Percentiles rank a stretch among this genome's conserved stretches.
phyloP scores from a whole-genome alignment of 257 asterid genomes.

The Ilex asprella region DNA sequence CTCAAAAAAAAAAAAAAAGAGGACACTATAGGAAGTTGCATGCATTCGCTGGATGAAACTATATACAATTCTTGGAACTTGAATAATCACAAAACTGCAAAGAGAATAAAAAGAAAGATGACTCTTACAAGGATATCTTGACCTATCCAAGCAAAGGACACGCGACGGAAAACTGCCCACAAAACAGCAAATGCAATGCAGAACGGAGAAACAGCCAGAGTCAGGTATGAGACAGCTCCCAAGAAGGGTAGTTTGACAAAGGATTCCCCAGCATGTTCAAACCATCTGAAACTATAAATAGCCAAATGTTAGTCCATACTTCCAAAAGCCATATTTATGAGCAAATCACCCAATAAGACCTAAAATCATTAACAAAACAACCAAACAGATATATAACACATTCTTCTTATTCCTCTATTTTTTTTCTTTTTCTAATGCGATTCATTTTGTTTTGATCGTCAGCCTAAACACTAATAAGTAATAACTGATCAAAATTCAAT shows the following conservation, averaged over 20 bases:
- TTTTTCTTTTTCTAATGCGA: neutral
- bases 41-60: too few relatives aligned
- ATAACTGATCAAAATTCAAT: too few relatives aligned
- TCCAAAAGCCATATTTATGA: slow-evolving; percentile 5
- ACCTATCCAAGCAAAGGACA: slow-evolving; percentile 93
- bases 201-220: slow-evolving; percentile 83
- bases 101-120: neutral
- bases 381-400: too few relatives aligned
- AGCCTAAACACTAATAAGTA: neutral
- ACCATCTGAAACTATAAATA: slow-evolving; percentile 85
- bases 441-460: neutral
- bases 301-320: slow-evolving; percentile 22
- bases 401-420: too few relatives aligned
- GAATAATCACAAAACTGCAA: too few relatives aligned
- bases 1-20: neutral
- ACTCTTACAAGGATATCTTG: slow-evolving; percentile 92
- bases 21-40: neutral
- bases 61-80: too few relatives aligned
- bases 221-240: slow-evolving; percentile 82
- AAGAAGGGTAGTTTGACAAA: slow-evolving; percentile 68
- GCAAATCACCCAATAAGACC: neutral
- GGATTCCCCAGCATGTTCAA: slow-evolving; percentile 58
- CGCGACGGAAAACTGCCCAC: slow-evolving; percentile 83
- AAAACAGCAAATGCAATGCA: slow-evolving; percentile 82
- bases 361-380: too few relatives aligned